Base-by-base conservation (phyloP, 176 grass and related monocot genomes). In the Phoenix roebelenii region DNA sequence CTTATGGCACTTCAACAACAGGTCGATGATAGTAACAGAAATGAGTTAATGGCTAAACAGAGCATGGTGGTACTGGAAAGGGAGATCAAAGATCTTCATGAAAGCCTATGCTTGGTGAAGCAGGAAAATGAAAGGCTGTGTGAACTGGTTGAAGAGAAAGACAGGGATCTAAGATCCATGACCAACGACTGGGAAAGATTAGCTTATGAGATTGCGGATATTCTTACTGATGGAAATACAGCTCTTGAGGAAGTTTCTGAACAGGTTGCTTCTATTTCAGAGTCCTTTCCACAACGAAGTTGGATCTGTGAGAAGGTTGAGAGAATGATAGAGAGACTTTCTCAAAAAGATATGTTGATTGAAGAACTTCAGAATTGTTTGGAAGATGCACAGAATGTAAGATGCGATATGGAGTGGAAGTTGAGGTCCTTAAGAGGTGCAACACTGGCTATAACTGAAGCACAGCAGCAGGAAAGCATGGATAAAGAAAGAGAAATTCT, bases 401-500 rank as follows among this genome's bases (percentile, higher is more conserved):
- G 82, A 51, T 72, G 63, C 60, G 81, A 85, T 52, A 70, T 98
- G 74, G 87, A 98, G 52, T 78, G 70, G 79, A 98, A 98, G 66
- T 83, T 98, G 23, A 88, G 68, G 32, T 98, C 84, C 68, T 85
- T 98, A 72, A 85, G 81, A 75, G 87, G 84, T 66, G 87, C 87
- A 79, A 85, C 85, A 75, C 76, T 88, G 39, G 87, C 79, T 53
- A 73, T 92, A 77, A 80, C 80, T 80, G 87, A 88, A 71, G 77
- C 77, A 50, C 87, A 98, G 72, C 78, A 82, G 48, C 78, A 74
- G 65, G 93, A 97, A 79, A 88, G 65, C 66, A 71, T 22, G 66
- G 70, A 92, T 26, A 76, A 83, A 91, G 93, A 83, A 69, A 67
- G 44, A 71, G 67, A 73, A 76, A 78, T 98, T 70, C 23, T 59